phyloP scores from a whole-genome alignment of 1,139 yeast genomes.

The Saccharomyces hybrid region DNA sequence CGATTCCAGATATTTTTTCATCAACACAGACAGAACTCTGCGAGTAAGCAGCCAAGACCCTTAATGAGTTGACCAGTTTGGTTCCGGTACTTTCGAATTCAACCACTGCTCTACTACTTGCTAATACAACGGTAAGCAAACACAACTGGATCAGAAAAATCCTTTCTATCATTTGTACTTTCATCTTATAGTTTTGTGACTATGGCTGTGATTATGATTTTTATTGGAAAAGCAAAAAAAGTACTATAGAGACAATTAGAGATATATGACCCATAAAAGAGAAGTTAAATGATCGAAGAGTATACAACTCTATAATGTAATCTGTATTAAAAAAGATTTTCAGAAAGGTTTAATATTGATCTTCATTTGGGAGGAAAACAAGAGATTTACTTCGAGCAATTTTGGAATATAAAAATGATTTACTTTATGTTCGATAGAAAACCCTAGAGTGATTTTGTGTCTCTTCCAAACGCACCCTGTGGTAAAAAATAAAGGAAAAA shows the following conservation, averaged over 20 bases:
- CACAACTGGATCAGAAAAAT: background rate
- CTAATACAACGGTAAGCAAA: background rate
- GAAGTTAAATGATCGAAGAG: background rate
- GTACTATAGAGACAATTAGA: background rate
- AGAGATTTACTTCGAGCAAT: background rate
- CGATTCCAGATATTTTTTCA: background rate
- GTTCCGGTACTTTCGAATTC: background rate
- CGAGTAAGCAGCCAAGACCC: background rate
- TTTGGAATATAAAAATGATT: background rate
- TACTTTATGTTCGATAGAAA: background rate
- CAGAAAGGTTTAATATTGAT: background rate
- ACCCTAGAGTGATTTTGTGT: background rate
- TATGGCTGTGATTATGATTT: background rate
- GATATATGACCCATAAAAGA: background rate
- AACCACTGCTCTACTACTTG: background rate
- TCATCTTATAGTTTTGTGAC: background rate
- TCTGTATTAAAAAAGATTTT: background rate
- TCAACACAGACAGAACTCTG: background rate
- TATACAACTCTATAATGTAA: background rate
- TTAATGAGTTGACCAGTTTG: background rate
- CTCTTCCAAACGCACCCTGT: background rate
- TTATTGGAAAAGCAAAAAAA: background rate
- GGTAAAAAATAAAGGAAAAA: background rate
- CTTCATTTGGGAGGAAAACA: background rate
- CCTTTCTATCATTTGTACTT: background rate